phyloP scores from a whole-genome alignment of 208 protist species.

The Porcisia deanei region DNA sequence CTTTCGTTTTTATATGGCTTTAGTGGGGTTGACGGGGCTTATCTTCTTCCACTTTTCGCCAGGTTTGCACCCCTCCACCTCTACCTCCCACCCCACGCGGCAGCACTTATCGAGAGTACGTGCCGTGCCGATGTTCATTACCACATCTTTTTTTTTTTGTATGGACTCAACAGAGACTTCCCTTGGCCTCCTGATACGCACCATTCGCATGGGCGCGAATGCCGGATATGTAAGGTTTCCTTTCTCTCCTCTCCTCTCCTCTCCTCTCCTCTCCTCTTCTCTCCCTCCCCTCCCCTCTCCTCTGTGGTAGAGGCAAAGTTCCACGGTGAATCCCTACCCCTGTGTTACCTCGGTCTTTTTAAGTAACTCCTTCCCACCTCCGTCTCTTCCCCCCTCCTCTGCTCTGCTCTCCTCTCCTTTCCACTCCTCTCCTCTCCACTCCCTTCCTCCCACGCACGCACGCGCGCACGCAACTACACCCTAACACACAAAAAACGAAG shows the following conservation, averaged over 20 bases:
- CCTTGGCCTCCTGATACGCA: neutral
- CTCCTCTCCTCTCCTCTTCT: neutral
- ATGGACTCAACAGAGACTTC: neutral
- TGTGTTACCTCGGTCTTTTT: neutral
- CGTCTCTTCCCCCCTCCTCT: neutral
- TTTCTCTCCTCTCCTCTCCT: neutral
- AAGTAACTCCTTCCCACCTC: neutral
- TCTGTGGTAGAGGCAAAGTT: neutral
- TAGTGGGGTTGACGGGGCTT: neutral
- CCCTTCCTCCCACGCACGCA: neutral
- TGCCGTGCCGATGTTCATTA: slow-evolving; percentile 1
- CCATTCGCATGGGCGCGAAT: neutral
- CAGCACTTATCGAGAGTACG: neutral
- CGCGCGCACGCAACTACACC: neutral
- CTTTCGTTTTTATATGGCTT: neutral
- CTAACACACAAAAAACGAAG: neutral
- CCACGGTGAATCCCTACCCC: neutral
- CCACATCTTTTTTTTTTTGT: slow-evolving; percentile 7
- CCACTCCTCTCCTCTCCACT: neutral
- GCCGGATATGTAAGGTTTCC: neutral
- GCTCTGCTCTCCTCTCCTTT: neutral
- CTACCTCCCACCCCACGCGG: neutral
- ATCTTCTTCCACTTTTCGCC: too few species aligned
- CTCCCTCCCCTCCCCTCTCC: neutral
- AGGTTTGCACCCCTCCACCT: neutral